Evolutionary conservation across 495 filamentous ascomycete genomes (phyloP), one percentile per base, ranked within the genome.

Genomic region (Rhizodiscina lignyota): DNA sequence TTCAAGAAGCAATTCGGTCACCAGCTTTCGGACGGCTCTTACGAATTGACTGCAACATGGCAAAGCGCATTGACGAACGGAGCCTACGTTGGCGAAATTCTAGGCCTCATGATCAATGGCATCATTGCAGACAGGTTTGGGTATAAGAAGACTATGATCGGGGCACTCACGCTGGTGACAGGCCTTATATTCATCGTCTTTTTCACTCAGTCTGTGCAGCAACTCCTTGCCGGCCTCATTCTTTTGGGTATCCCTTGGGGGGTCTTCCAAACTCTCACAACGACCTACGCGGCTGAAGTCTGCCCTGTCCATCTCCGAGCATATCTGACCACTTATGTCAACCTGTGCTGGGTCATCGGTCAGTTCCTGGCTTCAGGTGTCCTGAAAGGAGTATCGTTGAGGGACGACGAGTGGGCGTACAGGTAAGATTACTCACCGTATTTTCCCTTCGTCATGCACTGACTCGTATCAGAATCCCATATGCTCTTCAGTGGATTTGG

Each of bases 401-500:
- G 47, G 4, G 16, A 47, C 24, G 50, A 52, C 27, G 37, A 58
- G 34, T 60, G 55, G 56, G 44, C 53, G 11, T 60, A 57, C 37
- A 10, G 18, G 30, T 8, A 8, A 27, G 8, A 13, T n/a, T n/a
- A n/a, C n/a, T n/a, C n/a, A n/a, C n/a, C n/a, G n/a, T n/a, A n/a
- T n/a, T n/a, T n/a, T n/a, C n/a, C n/a, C n/a, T n/a, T n/a, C n/a
- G n/a, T n/a, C n/a, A n/a, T n/a, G n/a, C n/a, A n/a, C n/a, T n/a
- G n/a, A n/a, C n/a, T n/a, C n/a, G n/a, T n/a, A n/a, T 27, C 13
- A 40, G 51, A 12, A 58, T 60, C 19, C 56, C 56, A 1, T 58
- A 52, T 26, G 51, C 56, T 1, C 44, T 60, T 10, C 56, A 60
- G 37, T 60, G 56, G 56, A 55, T 60, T 51, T 60, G 56, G 56